Conservation (phyloP, 1,284 basidiomycete genomes). For the Lentinula novae-zelandiae region DNA sequence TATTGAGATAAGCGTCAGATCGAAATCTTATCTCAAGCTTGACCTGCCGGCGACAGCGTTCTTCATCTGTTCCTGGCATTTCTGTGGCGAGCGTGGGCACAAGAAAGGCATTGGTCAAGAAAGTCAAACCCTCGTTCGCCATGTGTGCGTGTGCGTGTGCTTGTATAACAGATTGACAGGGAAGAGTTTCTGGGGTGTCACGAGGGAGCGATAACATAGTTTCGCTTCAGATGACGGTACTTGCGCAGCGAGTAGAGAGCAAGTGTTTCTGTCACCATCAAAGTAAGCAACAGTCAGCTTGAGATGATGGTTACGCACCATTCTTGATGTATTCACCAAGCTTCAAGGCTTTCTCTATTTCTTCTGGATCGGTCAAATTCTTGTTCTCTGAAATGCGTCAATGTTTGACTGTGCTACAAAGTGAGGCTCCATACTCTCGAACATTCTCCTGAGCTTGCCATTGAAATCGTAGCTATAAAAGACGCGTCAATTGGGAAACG, state of each 20-base stretch:
- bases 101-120: neutral
- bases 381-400: slow-evolving; percentile 57
- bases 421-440: slow-evolving; percentile 54
- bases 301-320: slow-evolving; percentile 45
- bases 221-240: slow-evolving; percentile 77
- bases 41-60: neutral
- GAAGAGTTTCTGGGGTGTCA: neutral
- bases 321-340: slow-evolving; percentile 88
- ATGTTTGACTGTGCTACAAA: neutral
- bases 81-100: neutral
- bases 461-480: slow-evolving; percentile 68
- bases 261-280: slow-evolving; percentile 62
- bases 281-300: neutral
- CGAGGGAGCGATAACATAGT: slow-evolving; percentile 45
- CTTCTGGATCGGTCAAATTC: slow-evolving; percentile 60
- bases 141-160: neutral
- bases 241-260: slow-evolving; percentile 85
- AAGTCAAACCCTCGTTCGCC: neutral
- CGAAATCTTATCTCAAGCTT: neutral
- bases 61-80: neutral
- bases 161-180: neutral
- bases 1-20: neutral
- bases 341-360: slow-evolving; percentile 76
- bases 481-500: slow-evolving; percentile 12
- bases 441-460: slow-evolving; percentile 62